Percentiles rank a stretch among this genome's conserved stretches.
phyloP scores from a whole-genome alignment of 2,329 filamentous ascomycete genomes.

The Calonectria honghensis region DNA sequence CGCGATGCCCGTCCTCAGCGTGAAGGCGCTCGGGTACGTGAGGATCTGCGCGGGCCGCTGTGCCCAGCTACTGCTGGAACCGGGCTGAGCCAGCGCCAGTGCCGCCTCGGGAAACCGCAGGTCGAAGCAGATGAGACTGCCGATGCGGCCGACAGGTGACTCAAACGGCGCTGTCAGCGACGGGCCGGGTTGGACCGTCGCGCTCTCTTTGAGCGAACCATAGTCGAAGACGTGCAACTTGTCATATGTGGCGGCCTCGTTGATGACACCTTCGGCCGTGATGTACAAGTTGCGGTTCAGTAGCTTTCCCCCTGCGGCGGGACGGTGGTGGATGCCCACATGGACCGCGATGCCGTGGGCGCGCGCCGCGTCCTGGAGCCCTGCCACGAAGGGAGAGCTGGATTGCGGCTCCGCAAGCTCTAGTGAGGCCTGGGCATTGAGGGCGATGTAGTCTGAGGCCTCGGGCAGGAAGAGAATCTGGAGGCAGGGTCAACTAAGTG shows the following conservation, averaged over 20 bases:
- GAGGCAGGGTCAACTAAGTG: background rate
- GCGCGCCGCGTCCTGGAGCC: constrained; percentile 81
- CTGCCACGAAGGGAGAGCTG: constrained; percentile 83
- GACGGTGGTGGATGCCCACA: constrained; percentile 89
- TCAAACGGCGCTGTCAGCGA: constrained; percentile 81
- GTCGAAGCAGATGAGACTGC: constrained; percentile 92
- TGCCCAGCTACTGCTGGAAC: constrained; percentile 56
- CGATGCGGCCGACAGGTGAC: constrained; percentile 84
- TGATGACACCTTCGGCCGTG: constrained; percentile 64
- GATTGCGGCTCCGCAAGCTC: constrained; percentile 81
- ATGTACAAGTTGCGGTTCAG: constrained; percentile 75
- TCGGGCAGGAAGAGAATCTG: constrained; percentile 93
- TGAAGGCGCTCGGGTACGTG: constrained; percentile 93
- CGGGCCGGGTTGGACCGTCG: constrained; percentile 80
- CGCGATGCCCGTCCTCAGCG: constrained; percentile 86
- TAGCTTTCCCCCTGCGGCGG: constrained; percentile 57
- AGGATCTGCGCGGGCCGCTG: constrained; percentile 79
- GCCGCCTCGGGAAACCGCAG: constrained; percentile 87
- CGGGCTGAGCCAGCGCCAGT: constrained; percentile 75
- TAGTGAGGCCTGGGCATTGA: constrained; percentile 79
- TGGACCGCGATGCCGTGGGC: constrained; percentile 82
- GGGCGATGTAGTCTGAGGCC: constrained; percentile 91
- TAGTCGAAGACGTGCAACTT: constrained; percentile 94
- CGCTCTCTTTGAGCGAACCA: constrained; percentile 68
- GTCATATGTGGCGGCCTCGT: constrained; percentile 77